A percentile compares a stretch with the other conserved stretches of the same genome.
These are phyloP conservation scores for Balansia obtecta DNA, from an alignment of 2,329 filamentous ascomycete species.

Conservation along the genomic window DNA sequence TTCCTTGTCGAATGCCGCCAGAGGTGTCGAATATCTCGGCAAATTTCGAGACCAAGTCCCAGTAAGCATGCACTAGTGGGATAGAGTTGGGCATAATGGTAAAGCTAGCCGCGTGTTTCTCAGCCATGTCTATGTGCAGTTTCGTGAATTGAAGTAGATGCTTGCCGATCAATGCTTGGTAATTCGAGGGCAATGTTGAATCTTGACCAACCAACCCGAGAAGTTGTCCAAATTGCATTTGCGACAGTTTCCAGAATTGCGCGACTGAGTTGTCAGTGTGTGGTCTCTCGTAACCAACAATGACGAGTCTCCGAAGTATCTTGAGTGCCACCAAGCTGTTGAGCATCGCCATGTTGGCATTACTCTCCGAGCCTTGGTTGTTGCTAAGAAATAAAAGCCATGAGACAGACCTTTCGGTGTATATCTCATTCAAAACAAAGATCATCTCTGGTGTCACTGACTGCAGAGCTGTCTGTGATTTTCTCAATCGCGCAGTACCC, in stretches of 20 bases:
- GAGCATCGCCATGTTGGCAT: slow-evolving; percentile 51
- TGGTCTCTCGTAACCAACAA: slow-evolving; percentile 74
- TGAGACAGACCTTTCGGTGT: slow-evolving; percentile 55
- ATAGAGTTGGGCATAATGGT: slow-evolving; percentile 69
- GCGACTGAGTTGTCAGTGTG: slow-evolving; percentile 65
- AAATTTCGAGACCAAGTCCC: slow-evolving; percentile 67
- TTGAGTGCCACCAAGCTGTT: slow-evolving; percentile 73
- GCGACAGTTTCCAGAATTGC: slow-evolving; percentile 69
- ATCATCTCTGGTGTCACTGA: slow-evolving; percentile 72
- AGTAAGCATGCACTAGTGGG: slow-evolving; percentile 69
- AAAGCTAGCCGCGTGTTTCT: slow-evolving; percentile 69
- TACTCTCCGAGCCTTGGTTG: slow-evolving; percentile 44
- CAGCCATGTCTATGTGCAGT: slow-evolving; percentile 77
- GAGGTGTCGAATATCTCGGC: slow-evolving; percentile 60
- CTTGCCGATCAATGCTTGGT: slow-evolving; percentile 59
- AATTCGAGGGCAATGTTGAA: slow-evolving; percentile 36
- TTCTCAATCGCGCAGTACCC: slow-evolving; percentile 62
- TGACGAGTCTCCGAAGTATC: slow-evolving; percentile 63
- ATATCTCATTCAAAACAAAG: slow-evolving; percentile 67
- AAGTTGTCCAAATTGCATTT: slow-evolving; percentile 67
- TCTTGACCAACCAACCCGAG: slow-evolving; percentile 49
- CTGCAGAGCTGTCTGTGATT: slow-evolving; percentile 65
- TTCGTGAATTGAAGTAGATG: slow-evolving; percentile 87
- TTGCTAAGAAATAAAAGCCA: slow-evolving; percentile 54
- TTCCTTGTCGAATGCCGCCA: slow-evolving; percentile 38